A percentile compares a stretch with the other conserved stretches of the same genome.
phyloP scores from a whole-genome alignment of 805 yeast species.

The Yarrowia alimentaria region DNA sequence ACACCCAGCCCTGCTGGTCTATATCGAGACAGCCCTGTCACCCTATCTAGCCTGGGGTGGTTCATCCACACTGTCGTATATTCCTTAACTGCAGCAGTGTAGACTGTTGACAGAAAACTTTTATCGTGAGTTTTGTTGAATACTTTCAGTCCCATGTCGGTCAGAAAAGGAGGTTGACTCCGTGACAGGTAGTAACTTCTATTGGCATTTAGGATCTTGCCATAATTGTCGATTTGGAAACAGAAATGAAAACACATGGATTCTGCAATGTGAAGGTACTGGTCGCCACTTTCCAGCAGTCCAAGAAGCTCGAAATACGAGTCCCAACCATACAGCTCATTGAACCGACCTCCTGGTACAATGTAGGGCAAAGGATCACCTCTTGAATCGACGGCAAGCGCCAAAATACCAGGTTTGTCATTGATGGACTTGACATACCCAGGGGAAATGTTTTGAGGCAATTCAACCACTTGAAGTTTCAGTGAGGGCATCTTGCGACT shows the following conservation, averaged over 20 bases:
- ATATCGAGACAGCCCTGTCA: slow-evolving; percentile 80
- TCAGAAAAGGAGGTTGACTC: slow-evolving; percentile 94
- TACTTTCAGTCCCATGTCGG: slow-evolving; percentile 82
- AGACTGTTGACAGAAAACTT: slow-evolving; percentile 63
- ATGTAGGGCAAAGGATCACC: slow-evolving; percentile 73
- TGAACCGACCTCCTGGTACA: slow-evolving; percentile 97
- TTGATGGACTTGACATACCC: slow-evolving; percentile 75
- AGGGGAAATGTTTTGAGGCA: slow-evolving; percentile 74
- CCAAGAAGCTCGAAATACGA: slow-evolving; percentile 91
- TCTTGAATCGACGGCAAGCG: slow-evolving; percentile 64
- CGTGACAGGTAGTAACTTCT: slow-evolving; percentile 86
- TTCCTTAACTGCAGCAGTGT: slow-evolving; percentile 80
- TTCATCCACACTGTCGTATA: slow-evolving; percentile 77
- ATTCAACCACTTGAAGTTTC: slow-evolving; percentile 71
- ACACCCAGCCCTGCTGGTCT: slow-evolving; percentile 90
- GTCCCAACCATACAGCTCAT: slow-evolving; percentile 98
- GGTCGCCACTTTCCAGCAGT: slow-evolving; percentile 59
- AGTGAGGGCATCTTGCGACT: too few species aligned
- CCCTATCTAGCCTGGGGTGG: slow-evolving; percentile 67
- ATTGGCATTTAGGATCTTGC: slow-evolving; percentile 91
- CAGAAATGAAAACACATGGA: slow-evolving; percentile 92
- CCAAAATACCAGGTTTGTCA: slow-evolving; percentile 79
- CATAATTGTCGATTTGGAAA: slow-evolving; percentile 85
- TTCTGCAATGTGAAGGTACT: slow-evolving; percentile 59
- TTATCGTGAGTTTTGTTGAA: slow-evolving; percentile 49